Evolutionary conservation across 371 early-diverging fungal genomes (phyloP).

Genomic region (Encephalitozoon intestinalis): DNA sequence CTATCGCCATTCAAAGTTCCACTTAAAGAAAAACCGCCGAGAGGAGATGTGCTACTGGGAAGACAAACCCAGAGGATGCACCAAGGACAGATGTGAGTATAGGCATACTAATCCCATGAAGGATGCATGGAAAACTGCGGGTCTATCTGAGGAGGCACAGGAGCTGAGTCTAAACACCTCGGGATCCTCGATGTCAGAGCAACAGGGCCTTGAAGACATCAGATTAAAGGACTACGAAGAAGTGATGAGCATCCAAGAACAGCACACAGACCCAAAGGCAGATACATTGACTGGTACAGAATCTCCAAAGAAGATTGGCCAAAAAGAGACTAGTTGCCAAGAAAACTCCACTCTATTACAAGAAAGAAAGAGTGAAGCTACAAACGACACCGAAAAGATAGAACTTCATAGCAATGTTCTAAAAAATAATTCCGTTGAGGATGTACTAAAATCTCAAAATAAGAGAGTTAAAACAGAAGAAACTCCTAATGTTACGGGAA

Average conservation of each 20-base stretch:
- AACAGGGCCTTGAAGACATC: neutral
- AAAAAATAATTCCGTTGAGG: neutral
- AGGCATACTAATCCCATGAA: slow-evolving; percentile 47
- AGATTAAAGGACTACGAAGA: neutral
- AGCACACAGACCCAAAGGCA: neutral
- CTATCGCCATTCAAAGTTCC: slow-evolving; percentile 58
- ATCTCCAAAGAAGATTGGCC: neutral
- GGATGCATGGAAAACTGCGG: slow-evolving; percentile 48
- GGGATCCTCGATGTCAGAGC: neutral
- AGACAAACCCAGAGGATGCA: slow-evolving; percentile 51
- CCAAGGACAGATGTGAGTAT: slow-evolving; percentile 55
- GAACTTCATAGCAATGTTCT: neutral
- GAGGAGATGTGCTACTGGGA: slow-evolving; percentile 60
- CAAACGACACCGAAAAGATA: neutral
- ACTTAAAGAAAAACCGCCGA: slow-evolving; percentile 48
- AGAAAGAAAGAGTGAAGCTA: neutral
- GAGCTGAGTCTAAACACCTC: neutral
- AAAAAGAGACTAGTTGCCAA: neutral
- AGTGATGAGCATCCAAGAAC: neutral
- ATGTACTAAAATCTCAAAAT: neutral
- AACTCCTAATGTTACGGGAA: neutral
- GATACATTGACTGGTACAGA: neutral
- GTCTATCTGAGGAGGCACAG: neutral
- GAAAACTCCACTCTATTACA: neutral
- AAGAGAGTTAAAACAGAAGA: neutral